Evolutionary conservation across 169 alveolate genomes (phyloP), one percentile per base, ranked within the genome.

Genomic region (Ichthyophthirius multifiliis): DNA sequence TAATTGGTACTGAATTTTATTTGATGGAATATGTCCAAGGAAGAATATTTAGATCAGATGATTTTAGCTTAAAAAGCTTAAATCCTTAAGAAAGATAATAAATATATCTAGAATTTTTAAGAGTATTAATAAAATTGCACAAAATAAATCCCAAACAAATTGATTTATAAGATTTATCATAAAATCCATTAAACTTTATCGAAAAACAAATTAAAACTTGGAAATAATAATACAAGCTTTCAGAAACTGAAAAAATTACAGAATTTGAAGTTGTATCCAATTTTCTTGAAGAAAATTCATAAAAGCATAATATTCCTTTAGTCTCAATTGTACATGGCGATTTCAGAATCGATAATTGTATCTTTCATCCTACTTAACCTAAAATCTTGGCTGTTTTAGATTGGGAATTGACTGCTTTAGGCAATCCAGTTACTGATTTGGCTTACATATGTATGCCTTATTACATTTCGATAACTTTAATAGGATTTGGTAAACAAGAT

Each of bases 401-500:
- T 65, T 83, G 89, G 89, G 89, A 83, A 43, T 71, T 83, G 20
- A 41, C 89, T 3, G 76, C 89, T 35, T 55, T 83, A 41, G 89
- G 89, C 4, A 47, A 76, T 15, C 65, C 89, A n/a, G 48, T 31
- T 65, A 76, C 82, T 23, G 89, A 83, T 75, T 27, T 77, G 9
- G 74, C 81, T 10, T 82, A 75, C 32, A 74, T 46, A 37, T 67
- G 43, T 5, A 67, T 67, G 77, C 34, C 41, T 35, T 43, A 74
- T 43, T 74, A 46, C 27, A 15, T 71, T 30, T 44, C 35, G 6
- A 23, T 32, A 6, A 32, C 67, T 2, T 18, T 74, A 16, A 16
- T 32, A 7, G 82, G 82, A n/a, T 34, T 74, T 27, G 82, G 82
- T 15, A 43, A 41, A 16, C 23, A 44, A 30, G 82, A 74, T 35